Conservation (phyloP, 1,284 basidiomycete genomes). For the Quambalaria eucalypti region DNA sequence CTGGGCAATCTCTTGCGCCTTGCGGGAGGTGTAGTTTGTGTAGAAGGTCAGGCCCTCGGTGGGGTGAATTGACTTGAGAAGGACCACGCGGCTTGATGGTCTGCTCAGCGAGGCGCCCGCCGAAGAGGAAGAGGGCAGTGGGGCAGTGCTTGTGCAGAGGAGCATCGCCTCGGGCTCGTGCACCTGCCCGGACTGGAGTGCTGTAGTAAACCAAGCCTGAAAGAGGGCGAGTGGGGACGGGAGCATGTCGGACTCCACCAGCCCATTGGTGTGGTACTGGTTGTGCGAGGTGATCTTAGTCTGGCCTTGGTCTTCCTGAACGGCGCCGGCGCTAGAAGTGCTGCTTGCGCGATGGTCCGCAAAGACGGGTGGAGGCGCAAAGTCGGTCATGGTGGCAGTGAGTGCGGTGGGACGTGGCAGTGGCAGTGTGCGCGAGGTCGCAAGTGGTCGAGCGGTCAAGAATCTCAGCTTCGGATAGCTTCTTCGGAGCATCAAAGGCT, state of each 20-base stretch:
- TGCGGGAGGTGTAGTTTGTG: conserved; percentile 90
- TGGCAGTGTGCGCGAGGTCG: too few species aligned
- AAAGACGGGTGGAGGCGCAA: conserved; percentile 1
- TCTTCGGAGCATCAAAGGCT: too few species aligned
- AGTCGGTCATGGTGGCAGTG: conserved; percentile 7
- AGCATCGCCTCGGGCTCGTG: conserved; percentile 44
- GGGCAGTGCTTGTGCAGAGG: conserved; percentile 27
- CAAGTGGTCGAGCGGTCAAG: too few species aligned
- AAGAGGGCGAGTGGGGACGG: conserved; percentile 36
- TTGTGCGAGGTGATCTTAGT: conserved; percentile 35
- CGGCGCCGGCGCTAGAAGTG: not conserved
- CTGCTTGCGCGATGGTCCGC: not conserved
- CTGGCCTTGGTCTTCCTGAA: not conserved
- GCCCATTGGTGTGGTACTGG: conserved; percentile 37
- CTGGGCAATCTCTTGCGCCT: conserved; percentile 66
- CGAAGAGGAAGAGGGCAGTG: not conserved
- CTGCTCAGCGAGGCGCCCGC: conserved; percentile 5
- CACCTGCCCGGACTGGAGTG: conserved; percentile 20
- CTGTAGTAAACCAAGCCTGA: conserved; percentile 36
- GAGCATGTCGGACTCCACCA: conserved; percentile 19
- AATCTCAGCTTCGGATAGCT: too few species aligned
- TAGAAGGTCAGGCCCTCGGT: conserved; percentile 79
- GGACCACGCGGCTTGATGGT: conserved; percentile 78
- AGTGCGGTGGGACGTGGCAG: too few species aligned
- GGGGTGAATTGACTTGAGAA: conserved; percentile 69